phyloP scores from a whole-genome alignment of 192 early-diverging fungal genomes.

The Lobosporangium transversale region DNA sequence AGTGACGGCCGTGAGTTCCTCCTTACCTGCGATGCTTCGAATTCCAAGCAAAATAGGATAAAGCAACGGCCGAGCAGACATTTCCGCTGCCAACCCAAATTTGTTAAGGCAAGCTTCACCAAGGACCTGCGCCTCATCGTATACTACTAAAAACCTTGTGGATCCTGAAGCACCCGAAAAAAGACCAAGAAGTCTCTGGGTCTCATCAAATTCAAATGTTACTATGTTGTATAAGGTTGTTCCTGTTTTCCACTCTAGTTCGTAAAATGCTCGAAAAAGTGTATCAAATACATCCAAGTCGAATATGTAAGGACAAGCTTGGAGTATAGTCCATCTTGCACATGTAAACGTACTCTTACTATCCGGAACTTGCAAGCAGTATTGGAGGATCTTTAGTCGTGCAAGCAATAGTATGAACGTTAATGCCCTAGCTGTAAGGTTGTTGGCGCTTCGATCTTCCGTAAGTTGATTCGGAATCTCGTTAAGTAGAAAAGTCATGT shows the following conservation, averaged over 20 bases:
- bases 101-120: slow-evolving; percentile 7
- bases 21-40: slow-evolving; percentile 10
- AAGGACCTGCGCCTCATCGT: slow-evolving; percentile 47
- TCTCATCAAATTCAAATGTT: neutral
- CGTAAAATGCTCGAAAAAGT: too few species aligned
- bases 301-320: slow-evolving; percentile 5
- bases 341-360: slow-evolving; percentile 24
- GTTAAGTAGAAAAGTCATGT: slow-evolving; percentile 19
- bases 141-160: too few species aligned
- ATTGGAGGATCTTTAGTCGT: slow-evolving; percentile 16
- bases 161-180: too few species aligned
- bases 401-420: slow-evolving; percentile 28
- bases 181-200: slow-evolving; percentile 23
- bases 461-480: slow-evolving; percentile 1
- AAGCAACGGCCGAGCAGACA: slow-evolving; percentile 23
- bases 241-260: too few species aligned
- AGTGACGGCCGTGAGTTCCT: slow-evolving; percentile 10
- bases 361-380: slow-evolving; percentile 26
- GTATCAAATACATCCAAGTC: slow-evolving; percentile 10
- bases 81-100: too few species aligned
- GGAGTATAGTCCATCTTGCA: slow-evolving; percentile 29
- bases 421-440: too few species aligned
- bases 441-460: slow-evolving; percentile 5
- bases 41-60: slow-evolving; percentile 24
- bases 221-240: slow-evolving; percentile 12